Conservation (phyloP, 2,329 filamentous ascomycete species). For the Penicillium sumatraense region DNA sequence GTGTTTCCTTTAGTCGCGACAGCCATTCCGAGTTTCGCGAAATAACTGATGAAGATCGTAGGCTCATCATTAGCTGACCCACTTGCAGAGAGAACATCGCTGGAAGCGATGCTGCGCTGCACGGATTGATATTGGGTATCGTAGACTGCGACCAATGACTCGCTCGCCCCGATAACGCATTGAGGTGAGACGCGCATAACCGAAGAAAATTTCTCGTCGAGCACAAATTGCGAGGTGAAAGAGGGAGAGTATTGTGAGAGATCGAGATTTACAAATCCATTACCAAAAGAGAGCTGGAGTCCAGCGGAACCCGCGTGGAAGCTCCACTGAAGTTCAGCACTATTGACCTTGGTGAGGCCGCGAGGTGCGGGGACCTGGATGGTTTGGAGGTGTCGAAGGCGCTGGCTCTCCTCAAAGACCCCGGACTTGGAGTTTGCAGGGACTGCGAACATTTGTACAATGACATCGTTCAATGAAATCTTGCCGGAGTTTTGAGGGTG, state of each 20-base stretch:
- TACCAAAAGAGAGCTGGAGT: slow-evolving; percentile 44
- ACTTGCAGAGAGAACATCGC: slow-evolving; percentile 34
- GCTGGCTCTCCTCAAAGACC: slow-evolving; percentile 35
- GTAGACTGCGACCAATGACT: slow-evolving; percentile 49
- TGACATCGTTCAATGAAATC: slow-evolving; percentile 40
- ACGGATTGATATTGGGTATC: slow-evolving; percentile 54
- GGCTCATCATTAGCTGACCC: slow-evolving; percentile 27
- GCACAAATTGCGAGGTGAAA: slow-evolving; percentile 43
- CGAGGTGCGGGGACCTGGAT: slow-evolving; percentile 38
- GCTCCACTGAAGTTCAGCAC: slow-evolving; percentile 39
- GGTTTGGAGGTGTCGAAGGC: slow-evolving; percentile 43
- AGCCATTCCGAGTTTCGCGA: slow-evolving; percentile 48
- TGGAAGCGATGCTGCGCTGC: slow-evolving; percentile 45
- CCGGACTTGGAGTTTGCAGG: slow-evolving; percentile 31
- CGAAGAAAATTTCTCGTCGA: slow-evolving; percentile 45
- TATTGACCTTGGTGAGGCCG: slow-evolving; percentile 30
- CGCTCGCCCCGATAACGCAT: slow-evolving; percentile 46
- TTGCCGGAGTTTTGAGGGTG: slow-evolving; percentile 36
- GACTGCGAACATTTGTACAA: slow-evolving; percentile 46
- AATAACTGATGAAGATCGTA: slow-evolving; percentile 48
- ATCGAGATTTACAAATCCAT: slow-evolving; percentile 48
- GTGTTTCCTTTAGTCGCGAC: slow-evolving; percentile 47
- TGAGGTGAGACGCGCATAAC: slow-evolving; percentile 49
- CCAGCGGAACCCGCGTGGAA: slow-evolving; percentile 46
- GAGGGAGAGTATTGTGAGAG: slow-evolving; percentile 48